phyloP scores from a whole-genome alignment of 2,329 filamentous ascomycete species.

The Ceratocystis lukuohia region DNA sequence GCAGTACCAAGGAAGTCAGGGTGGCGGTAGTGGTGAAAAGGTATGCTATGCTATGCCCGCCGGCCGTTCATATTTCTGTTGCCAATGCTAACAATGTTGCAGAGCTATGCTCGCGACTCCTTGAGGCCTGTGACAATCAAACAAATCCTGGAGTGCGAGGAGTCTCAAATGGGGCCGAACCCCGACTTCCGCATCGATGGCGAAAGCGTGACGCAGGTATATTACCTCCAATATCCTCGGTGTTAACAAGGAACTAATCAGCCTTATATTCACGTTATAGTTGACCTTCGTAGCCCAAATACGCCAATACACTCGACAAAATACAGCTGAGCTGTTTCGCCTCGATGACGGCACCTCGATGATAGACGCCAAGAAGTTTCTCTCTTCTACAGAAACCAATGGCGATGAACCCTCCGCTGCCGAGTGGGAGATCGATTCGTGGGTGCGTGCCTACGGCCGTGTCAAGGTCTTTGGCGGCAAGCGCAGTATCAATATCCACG shows the following conservation, averaged over 20 bases:
- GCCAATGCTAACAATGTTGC: background rate
- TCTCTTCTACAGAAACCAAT: conserved; percentile 25
- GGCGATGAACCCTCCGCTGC: conserved; percentile 25
- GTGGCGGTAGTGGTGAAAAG: conserved; percentile 33
- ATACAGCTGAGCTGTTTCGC: conserved; percentile 83
- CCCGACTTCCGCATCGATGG: conserved; percentile 71
- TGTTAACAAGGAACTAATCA: background rate
- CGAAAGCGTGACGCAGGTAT: conserved; percentile 48
- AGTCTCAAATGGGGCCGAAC: conserved; percentile 50
- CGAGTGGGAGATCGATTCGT: conserved; percentile 56
- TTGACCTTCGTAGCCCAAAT: conserved; percentile 79
- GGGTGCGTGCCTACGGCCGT: conserved; percentile 75
- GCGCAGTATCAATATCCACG: conserved; percentile 64
- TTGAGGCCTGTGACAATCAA: conserved; percentile 91
- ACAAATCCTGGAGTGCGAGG: conserved; percentile 72
- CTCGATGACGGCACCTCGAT: conserved; percentile 89
- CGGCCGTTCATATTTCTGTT: background rate
- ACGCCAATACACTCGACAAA: conserved; percentile 69
- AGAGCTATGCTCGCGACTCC: conserved; percentile 65
- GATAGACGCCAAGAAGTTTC: conserved; percentile 74
- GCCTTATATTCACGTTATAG: conserved; percentile 8
- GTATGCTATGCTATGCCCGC: conserved; percentile 24
- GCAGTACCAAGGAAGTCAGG: conserved; percentile 42
- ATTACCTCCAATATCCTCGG: background rate
- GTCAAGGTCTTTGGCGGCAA: conserved; percentile 77